Base-by-base conservation (phyloP, 2,329 filamentous ascomycete species). In the Mariannaea elegans region DNA sequence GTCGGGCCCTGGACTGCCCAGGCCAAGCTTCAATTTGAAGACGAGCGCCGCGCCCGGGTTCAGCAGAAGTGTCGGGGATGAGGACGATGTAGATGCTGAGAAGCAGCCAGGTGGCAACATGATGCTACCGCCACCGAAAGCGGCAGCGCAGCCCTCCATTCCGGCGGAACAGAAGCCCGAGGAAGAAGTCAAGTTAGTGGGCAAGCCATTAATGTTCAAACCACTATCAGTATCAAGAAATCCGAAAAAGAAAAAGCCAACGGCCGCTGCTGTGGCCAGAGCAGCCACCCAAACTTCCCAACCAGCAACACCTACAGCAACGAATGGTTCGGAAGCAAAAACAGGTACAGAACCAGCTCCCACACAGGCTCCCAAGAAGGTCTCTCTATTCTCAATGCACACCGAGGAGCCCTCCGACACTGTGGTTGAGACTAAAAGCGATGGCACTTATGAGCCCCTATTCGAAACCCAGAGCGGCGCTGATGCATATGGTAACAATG, bases 1-100 rank as follows among this genome's bases (percentile, higher is more conserved):
- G 60, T 72, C 47, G 56, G 73, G 55, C 19, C 50, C 48, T 21
- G 52, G 60, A 8, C 31, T 39, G 8, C 38, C 60, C 21, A 67
- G 56, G 12, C 66, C 73, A 2, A 71, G 74, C 8, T 69, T 96
- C 49, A 91, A 86, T 70, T 74, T 97, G 60, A 95, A 92, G 80
- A 97, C 94, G 8, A 93, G 92, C 19, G 87, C 91, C 7, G 87
- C 91, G 56, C 91, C 93, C 19, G 93, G 90, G 0, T 97, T 97
- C 73, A 90, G 85, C 73, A 84, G 94, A 56, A 84, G 86, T 6
- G 66, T 59, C 14, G 74, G 65, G 7, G 71, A 69, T 1, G 65
- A 65, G 3, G 65, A 65, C 1, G 68, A 59, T 2, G 18, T 8
- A 8, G 60, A 71, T 18, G 66, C 64, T 27, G 62, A 65, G 2